Conservation (phyloP, 371 early-diverging fungal genomes). For the Mucor piriformis region DNA sequence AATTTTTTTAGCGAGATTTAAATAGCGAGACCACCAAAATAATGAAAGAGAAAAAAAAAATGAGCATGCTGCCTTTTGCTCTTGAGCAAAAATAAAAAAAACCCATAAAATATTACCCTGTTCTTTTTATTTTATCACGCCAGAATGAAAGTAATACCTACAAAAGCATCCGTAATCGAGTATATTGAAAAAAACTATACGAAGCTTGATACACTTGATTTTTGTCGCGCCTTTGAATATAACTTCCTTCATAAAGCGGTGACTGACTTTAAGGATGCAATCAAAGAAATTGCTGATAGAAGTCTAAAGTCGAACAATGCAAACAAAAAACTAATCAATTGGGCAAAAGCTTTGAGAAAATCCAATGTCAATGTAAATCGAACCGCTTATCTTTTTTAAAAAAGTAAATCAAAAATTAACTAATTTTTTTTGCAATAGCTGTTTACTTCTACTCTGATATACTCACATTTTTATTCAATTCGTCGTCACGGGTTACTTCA, state of each 20-base stretch:
- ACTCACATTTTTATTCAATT: constrained; percentile 19
- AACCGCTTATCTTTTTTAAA: too few relatives aligned
- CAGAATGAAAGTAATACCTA: too few relatives aligned
- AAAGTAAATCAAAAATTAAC: not conserved
- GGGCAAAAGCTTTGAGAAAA: constrained; percentile 11
- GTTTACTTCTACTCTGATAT: not conserved
- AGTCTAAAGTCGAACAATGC: constrained; percentile 10
- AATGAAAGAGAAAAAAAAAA: too few relatives aligned
- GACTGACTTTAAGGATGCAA: constrained; percentile 13
- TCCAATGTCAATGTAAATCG: constrained; percentile 5
- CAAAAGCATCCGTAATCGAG: not conserved
- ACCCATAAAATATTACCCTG: too few relatives aligned
- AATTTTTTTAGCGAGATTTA: too few relatives aligned
- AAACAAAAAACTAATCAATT: constrained; percentile 11
- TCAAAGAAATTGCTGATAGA: constrained; percentile 8
- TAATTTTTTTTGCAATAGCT: not conserved
- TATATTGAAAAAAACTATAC: constrained; percentile 9
- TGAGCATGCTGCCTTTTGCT: too few relatives aligned
- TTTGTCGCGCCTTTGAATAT: constrained; percentile 1
- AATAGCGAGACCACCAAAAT: too few relatives aligned
- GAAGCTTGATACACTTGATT: not conserved
- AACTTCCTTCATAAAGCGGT: not conserved
- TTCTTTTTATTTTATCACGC: too few relatives aligned
- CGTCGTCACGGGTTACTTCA: constrained; percentile 8
- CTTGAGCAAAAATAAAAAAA: too few relatives aligned